phyloP scores from a whole-genome alignment of 805 yeast genomes.

The Metschnikowia kofuensis region DNA sequence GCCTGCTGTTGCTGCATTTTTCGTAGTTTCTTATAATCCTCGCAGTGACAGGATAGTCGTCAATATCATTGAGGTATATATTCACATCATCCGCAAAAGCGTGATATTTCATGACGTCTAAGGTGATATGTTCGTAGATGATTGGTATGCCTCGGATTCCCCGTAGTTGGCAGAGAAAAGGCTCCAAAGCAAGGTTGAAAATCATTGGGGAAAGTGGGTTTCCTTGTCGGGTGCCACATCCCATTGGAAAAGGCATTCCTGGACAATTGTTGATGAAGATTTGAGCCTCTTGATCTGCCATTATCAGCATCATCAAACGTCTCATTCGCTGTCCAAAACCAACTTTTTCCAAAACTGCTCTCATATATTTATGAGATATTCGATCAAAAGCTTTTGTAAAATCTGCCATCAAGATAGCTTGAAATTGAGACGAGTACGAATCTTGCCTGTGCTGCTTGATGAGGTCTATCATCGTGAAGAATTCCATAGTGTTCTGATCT shows the following conservation, averaged over 20 bases:
- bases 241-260: neutral
- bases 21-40: neutral
- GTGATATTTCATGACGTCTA: constrained; percentile 1
- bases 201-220: constrained; percentile 7
- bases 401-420: neutral
- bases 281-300: neutral
- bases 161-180: constrained; percentile 1
- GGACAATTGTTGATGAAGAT: neutral
- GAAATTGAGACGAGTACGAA: too few species aligned
- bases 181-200: constrained; percentile 7
- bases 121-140: neutral
- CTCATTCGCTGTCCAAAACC: neutral
- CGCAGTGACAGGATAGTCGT: neutral
- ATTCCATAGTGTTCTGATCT: neutral
- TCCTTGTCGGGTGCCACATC: constrained; percentile 6
- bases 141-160: neutral
- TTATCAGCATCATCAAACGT: neutral
- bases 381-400: neutral
- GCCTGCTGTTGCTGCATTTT: neutral
- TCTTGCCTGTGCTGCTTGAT: too few species aligned
- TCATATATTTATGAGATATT: neutral
- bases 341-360: neutral
- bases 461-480: neutral
- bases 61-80: neutral
- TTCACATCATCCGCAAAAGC: constrained; percentile 9